Evolutionary conservation across 225 moss, liverwort and hornwort genomes (phyloP), one percentile per base, ranked within the genome.

Genomic region (Asterella californica): DNA sequence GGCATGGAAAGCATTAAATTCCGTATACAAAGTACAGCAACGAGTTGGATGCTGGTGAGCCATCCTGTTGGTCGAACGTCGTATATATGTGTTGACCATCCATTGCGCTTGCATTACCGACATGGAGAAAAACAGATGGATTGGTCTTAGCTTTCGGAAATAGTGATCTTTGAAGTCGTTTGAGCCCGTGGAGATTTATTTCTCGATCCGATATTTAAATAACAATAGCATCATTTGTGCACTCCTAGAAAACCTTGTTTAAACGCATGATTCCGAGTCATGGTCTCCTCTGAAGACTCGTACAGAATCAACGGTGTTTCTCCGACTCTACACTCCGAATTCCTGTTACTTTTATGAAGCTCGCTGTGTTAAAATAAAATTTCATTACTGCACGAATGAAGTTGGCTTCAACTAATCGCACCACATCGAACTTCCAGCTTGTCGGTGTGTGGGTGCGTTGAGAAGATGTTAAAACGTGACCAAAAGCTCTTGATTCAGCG

Each of bases 391-490:
- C 68, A 69, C 68, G 15, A 69, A 24, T 42, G 21, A 69, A 7
- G 68, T 38, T 42, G 68, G 68, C 68, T 69, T 69, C 68, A 69
- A 69, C 24, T 69, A 65, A 33, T 12, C 33, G 65, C 65, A 65
- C 65, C 32, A 32, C 66, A 34, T 6, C 34, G 6, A 37, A 21
- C 68, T 37, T 8, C 22, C 21, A 69, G 22, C 4, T 9, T 32
- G 68, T 42, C 68, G 38, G 68, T 69, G 38, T 30, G 63, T 63
- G 7, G n/a, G n/a, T 57, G 18, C 17, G 22, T 29, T 37, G 36
- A 34, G 36, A 21, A 69, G 65, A 33, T 65, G 65, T 65, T 65
- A 65, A n/a, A 30, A 65, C 65, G 32, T 65, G 65, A 65, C 22
- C 68, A 69, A 21, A 69, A 69, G 68, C 68, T 69, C 68, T 69